Conservation (phyloP, 371 early-diverging fungal genomes). For the Apophysomyces sp. region DNA sequence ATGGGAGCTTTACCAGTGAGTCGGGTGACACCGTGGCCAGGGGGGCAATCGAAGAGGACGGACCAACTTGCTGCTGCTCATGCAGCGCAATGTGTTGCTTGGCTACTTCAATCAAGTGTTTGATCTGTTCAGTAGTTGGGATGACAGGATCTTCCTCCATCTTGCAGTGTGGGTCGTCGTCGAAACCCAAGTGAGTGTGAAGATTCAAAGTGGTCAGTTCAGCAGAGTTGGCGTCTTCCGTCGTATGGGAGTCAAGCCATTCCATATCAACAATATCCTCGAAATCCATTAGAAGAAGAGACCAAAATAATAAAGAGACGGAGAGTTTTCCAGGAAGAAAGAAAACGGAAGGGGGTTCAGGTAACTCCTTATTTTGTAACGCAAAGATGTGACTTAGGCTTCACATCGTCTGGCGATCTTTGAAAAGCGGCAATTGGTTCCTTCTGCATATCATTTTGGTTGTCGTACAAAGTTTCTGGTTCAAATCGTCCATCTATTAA, state of each 20-base stretch:
- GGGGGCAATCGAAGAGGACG: background rate
- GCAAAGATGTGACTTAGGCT: background rate
- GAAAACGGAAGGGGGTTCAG: background rate
- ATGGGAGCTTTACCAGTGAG: background rate
- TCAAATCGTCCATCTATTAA: too few relatives aligned
- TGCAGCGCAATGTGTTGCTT: slow-evolving; percentile 31
- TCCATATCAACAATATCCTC: slow-evolving; percentile 43
- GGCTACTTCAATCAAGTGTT: slow-evolving; percentile 32
- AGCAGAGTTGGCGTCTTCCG: background rate
- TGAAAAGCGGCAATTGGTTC: too few relatives aligned
- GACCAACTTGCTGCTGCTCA: slow-evolving; percentile 13
- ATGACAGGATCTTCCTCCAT: slow-evolving; percentile 7
- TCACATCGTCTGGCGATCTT: too few relatives aligned
- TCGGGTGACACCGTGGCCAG: background rate
- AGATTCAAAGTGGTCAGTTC: background rate
- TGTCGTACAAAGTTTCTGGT: too few relatives aligned
- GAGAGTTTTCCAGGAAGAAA: too few relatives aligned
- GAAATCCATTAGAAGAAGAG: slow-evolving; percentile 22
- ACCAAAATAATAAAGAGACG: background rate
- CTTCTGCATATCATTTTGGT: too few relatives aligned
- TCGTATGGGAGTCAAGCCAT: slow-evolving; percentile 31
- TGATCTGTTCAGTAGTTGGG: slow-evolving; percentile 33
- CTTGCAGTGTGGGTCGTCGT: background rate
- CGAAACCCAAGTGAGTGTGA: background rate
- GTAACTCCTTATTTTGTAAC: background rate